Conservation (phyloP, 208 protist genomes). For the Giardia muris region DNA sequence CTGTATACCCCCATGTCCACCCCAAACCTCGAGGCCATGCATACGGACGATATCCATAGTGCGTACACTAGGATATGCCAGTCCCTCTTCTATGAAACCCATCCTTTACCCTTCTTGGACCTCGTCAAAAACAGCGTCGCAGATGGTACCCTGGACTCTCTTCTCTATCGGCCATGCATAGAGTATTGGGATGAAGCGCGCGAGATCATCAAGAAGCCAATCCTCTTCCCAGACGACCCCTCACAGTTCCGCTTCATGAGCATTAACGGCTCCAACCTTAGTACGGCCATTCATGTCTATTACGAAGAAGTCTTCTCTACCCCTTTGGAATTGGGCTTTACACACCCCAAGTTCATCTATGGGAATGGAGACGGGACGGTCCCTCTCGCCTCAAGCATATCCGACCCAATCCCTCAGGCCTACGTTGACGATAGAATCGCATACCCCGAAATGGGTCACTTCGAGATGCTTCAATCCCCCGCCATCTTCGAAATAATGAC, state of each 20-base stretch:
- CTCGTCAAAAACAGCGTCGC: background rate
- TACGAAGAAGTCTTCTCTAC: background rate
- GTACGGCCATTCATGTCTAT: background rate
- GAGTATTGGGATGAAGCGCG: background rate
- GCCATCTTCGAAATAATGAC: background rate
- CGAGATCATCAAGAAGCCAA: background rate
- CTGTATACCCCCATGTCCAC: background rate
- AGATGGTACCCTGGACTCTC: background rate
- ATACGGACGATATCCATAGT: background rate
- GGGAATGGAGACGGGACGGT: background rate
- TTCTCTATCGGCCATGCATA: background rate
- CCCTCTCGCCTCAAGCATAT: background rate
- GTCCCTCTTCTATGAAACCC: background rate
- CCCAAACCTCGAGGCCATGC: background rate
- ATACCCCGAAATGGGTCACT: background rate
- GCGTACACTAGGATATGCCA: background rate
- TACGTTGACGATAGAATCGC: background rate
- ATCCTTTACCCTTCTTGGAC: background rate
- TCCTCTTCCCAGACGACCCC: background rate
- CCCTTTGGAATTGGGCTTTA: background rate
- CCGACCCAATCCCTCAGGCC: background rate
- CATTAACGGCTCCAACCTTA: background rate
- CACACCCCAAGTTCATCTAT: background rate
- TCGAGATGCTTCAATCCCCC: background rate
- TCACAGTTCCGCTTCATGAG: background rate